Conservation (phyloP, 495 filamentous ascomycete genomes). For the Talaromyces thailandensis region DNA sequence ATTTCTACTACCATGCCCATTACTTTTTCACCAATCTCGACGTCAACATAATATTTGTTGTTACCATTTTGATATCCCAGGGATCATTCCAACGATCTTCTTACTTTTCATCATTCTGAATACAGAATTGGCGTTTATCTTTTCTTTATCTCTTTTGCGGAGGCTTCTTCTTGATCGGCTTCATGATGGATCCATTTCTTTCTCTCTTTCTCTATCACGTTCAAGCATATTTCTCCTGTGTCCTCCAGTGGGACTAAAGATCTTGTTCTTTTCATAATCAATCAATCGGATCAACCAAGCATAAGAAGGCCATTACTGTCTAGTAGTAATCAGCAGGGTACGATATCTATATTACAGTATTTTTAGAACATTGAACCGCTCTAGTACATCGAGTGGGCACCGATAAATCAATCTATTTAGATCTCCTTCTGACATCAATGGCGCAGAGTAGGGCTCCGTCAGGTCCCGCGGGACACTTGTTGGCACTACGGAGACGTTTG, state of each 20-base stretch:
- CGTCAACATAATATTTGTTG: conserved; percentile 21
- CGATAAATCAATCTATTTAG: neutral
- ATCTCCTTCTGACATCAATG: neutral
- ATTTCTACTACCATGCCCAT: conserved; percentile 4
- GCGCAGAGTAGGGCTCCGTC: neutral
- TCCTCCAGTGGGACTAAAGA: neutral
- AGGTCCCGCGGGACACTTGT: neutral
- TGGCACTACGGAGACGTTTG: too few relatives aligned
- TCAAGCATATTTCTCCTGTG: neutral
- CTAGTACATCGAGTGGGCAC: neutral
- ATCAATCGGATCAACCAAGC: neutral
- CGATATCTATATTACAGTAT: neutral
- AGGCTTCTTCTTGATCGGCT: neutral
- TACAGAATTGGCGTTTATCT: conserved; percentile 9
- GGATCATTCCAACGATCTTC: conserved; percentile 8
- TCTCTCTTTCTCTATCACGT: neutral
- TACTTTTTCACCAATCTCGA: conserved; percentile 11
- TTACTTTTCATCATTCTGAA: conserved; percentile 6
- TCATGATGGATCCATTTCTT: neutral
- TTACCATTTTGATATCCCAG: conserved; percentile 19
- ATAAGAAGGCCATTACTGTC: neutral
- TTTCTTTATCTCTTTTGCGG: conserved; percentile 8
- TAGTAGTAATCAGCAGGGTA: neutral
- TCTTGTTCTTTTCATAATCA: neutral
- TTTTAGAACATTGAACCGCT: neutral